Percentiles rank a stretch among this genome's conserved stretches.
phyloP scores from a whole-genome alignment of 768 basidiomycete genomes.

The Sarcomyxa edulis region DNA sequence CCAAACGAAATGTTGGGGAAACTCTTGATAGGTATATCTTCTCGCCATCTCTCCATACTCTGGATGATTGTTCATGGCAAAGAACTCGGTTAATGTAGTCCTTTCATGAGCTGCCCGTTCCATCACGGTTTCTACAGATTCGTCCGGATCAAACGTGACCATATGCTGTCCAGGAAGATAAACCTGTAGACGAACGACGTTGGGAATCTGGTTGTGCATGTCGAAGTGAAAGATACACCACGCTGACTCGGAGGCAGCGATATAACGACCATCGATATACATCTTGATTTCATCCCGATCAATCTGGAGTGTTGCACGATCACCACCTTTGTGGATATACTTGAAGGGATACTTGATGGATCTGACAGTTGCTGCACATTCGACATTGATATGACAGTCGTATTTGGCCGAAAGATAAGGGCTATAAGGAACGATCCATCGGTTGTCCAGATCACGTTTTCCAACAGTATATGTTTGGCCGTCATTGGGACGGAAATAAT shows the following conservation, averaged over 20 bases:
- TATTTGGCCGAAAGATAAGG: slow-evolving; percentile 27
- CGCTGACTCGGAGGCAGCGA: slow-evolving; percentile 25
- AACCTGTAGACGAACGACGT: slow-evolving; percentile 25
- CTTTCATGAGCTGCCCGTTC: slow-evolving; percentile 8
- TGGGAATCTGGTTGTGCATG: slow-evolving; percentile 24
- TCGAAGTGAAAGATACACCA: slow-evolving; percentile 25
- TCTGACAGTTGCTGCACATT: slow-evolving; percentile 30
- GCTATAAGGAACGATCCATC: slow-evolving; percentile 31
- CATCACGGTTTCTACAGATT: slow-evolving; percentile 14
- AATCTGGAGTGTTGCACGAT: slow-evolving; percentile 30
- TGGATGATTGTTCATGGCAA: slow-evolving; percentile 20
- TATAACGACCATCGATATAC: slow-evolving; percentile 31
- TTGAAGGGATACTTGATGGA: slow-evolving; percentile 43
- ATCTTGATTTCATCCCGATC: slow-evolving; percentile 26
- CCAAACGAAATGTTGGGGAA: slow-evolving; percentile 24
- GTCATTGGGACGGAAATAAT: slow-evolving; percentile 21
- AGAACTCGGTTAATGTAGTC: slow-evolving; percentile 24
- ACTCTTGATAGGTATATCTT: slow-evolving; percentile 23
- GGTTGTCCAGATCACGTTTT: slow-evolving; percentile 19
- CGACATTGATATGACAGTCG: slow-evolving; percentile 47
- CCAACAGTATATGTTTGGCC: slow-evolving; percentile 7
- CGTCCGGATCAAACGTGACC: slow-evolving; percentile 20
- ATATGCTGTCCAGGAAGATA: slow-evolving; percentile 19
- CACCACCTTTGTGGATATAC: slow-evolving; percentile 45
- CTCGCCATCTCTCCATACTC: slow-evolving; percentile 8